phyloP scores from a whole-genome alignment of 345 rosid genomes.

The Luvunga scandens region DNA sequence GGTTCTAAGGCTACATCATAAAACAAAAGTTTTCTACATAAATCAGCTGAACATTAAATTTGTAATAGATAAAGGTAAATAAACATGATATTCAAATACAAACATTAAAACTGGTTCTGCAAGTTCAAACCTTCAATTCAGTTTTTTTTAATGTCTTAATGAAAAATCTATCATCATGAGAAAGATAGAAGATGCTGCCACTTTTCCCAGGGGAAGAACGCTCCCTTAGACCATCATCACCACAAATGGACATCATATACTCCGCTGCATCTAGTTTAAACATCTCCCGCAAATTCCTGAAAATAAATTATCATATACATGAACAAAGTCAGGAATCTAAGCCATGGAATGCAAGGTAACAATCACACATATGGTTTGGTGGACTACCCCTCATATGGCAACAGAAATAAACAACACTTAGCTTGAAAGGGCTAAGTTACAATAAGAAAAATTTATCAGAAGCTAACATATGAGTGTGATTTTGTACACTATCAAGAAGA shows the following conservation, averaged over 20 bases:
- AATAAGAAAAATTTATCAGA: neutral
- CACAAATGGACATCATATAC: constrained; percentile 99
- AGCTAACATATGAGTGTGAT: neutral
- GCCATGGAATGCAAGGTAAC: neutral
- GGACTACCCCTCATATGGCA: neutral
- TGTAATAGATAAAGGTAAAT: neutral
- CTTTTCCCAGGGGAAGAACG: constrained; percentile 90
- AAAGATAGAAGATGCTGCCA: constrained; percentile 92
- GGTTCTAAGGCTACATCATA: neutral
- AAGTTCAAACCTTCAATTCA: constrained; percentile 77
- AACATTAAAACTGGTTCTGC: neutral
- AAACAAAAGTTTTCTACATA: neutral
- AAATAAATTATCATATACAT: constrained; percentile 5
- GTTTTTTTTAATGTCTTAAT: constrained; percentile 80
- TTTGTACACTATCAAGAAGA: neutral
- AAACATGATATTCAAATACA: neutral
- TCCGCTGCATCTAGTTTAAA: constrained; percentile 97
- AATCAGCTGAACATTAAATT: neutral
- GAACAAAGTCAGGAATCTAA: constrained; percentile 3
- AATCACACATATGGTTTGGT: neutral
- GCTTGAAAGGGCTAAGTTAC: neutral
- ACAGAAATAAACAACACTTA: neutral
- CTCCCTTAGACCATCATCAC: constrained; percentile 86
- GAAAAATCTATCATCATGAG: constrained; percentile 88
- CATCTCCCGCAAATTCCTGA: constrained; percentile 95